Base-by-base conservation (phyloP, 1,284 basidiomycete genomes). In the Pholiota adiposa region DNA sequence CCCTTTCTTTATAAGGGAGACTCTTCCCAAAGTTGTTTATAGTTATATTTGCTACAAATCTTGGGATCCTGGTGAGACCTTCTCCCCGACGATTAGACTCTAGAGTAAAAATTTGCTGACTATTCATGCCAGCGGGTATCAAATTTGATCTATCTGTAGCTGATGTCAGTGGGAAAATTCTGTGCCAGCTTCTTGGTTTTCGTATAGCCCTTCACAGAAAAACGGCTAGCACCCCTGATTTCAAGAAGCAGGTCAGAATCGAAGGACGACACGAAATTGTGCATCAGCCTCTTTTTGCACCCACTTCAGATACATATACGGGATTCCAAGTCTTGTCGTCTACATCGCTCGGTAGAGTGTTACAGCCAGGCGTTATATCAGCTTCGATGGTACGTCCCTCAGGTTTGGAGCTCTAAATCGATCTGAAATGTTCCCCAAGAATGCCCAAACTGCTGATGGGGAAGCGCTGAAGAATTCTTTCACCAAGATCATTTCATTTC, bases 11-110 rank as follows among this genome's bases (percentile, higher is more conserved):
- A 44, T 44, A 16, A 19, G 23, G 11, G 5, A 44, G 14, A 25
- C 21, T 14, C 43, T 44, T 44, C 43, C 43, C 12, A 40, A 52
- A 6, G 51, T 52, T 14, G n/a, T 52, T 40, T 52, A 52, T 38
- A 52, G 34, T 23, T 34, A 52, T 38, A 40, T 40, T 9, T 21
- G 7, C 19, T 52, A 38, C 21, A 52, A 40, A 40, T 25, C 23
- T 23, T 52, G 51, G 51, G 51, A 38, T 27, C 51, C 51, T 3
- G 51, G 51, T 52, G 25, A 52, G 51, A n/a, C 31, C 16, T 38
- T 33, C 25, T 12, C 21, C 4, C 19, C 14, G 34, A 23, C 21
- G 3, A 44, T 25, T 41, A 11, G 11, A 44, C 5, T 11, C 11
- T 41, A 11, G 11, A 44, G 12, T 11, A 11, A 44, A 27, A 6